phyloP scores from a whole-genome alignment of 371 early-diverging fungal species.

The Rhizopus sp. region DNA sequence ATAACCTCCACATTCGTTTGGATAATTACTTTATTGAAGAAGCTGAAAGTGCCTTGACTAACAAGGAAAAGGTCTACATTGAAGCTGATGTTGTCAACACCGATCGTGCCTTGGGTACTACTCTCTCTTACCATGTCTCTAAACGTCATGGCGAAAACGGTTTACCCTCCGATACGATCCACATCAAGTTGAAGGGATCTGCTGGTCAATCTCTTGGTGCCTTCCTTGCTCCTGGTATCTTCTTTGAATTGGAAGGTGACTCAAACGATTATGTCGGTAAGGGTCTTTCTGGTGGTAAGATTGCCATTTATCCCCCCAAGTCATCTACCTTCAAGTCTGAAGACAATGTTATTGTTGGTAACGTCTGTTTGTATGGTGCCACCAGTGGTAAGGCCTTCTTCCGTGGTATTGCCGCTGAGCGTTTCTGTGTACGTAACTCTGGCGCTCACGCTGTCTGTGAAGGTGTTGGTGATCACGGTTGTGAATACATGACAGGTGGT shows the following conservation, averaged over 20 bases:
- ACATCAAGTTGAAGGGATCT: conserved; percentile 85
- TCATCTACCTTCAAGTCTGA: conserved; percentile 74
- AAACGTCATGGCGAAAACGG: conserved; percentile 80
- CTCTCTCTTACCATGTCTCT: conserved; percentile 89
- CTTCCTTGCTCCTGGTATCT: conserved; percentile 90
- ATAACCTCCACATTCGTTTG: conserved; percentile 80
- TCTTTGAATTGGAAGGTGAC: conserved; percentile 94
- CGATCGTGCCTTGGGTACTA: conserved; percentile 92
- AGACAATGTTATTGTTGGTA: conserved; percentile 93
- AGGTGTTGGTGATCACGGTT: conserved; percentile 98
- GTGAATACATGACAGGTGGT: conserved; percentile 98
- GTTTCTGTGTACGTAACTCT: conserved; percentile 97
- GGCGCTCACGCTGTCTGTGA: conserved; percentile 95
- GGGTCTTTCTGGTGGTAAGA: conserved; percentile 91
- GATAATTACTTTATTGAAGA: conserved; percentile 85
- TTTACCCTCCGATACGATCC: conserved; percentile 84
- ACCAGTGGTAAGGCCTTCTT: conserved; percentile 91
- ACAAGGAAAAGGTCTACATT: conserved; percentile 63
- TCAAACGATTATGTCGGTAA: conserved; percentile 98
- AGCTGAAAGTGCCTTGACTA: conserved; percentile 70
- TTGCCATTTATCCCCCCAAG: conserved; percentile 90
- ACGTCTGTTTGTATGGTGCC: conserved; percentile 97
- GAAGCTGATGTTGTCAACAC: conserved; percentile 84
- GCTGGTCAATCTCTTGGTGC: conserved; percentile 97
- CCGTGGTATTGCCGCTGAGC: conserved; percentile 94